Base-by-base conservation (phyloP, 2,329 filamentous ascomycete species). In the Helotiales sp. region DNA sequence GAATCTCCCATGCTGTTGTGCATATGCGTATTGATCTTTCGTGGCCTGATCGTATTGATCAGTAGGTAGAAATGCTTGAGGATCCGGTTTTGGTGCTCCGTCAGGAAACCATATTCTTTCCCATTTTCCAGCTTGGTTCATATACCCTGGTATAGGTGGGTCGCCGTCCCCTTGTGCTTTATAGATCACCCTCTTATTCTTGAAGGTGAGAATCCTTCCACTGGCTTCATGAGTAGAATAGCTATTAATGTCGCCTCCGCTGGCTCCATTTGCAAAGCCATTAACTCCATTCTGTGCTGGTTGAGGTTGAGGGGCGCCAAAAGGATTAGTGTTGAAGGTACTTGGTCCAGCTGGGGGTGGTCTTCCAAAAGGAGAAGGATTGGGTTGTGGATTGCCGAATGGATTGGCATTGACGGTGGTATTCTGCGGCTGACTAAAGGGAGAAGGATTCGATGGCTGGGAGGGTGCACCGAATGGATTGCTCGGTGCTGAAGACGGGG, bases 51-150 rank as follows among this genome's bases (percentile, higher is more conserved):
- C 80, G 61, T 90, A 90, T 34, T 72, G 69, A 6, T 82, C 80
- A 1, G 77, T 72, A 0, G 79, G 79, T 2, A 83, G 73, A 69
- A 90, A 85, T 8, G 87, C 88, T 61, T 88, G 82, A 61, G 80
- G 80, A 52, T 82, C 83, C 60, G 85, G 85, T 6, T 72, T 72
- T 1, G 88, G 89, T 22, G 87, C 80, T 0, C 90, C 91, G 46
- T 86, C 76, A 0, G 89, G 88, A 69, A 90, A 92, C 81, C 88
- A 90, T 49, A 93, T 86, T 63, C 82, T 85, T 51, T 81, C 78
- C 76, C 81, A 84, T 0, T 74, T 79, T 31, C 84, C 81, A 64
- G 86, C 81, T 34, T 75, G 73, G 22, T 73, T 81, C 60, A 63
- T 78, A 63, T 77, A 76, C 52, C 76, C 83, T 0, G 86, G 81